Evolutionary conservation across 257 asterid species (phyloP).

Genomic region (Coffea canephora): DNA sequence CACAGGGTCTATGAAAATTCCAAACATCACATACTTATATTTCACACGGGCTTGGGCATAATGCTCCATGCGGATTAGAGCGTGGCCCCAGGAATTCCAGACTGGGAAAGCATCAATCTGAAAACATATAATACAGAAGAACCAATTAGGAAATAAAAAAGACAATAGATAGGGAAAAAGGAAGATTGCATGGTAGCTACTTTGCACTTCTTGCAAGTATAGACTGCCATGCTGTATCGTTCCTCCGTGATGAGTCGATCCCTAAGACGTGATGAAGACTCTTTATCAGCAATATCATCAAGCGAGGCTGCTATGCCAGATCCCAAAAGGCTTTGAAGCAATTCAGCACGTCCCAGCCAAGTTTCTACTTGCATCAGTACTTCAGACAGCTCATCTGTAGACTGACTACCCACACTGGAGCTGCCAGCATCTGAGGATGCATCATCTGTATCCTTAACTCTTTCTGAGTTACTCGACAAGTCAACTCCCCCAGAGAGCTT

Average conservation of each 20-base stretch:
- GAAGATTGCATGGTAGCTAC: conserved; percentile 30
- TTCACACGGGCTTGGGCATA: conserved; percentile 97
- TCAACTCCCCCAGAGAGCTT: conserved; percentile 77
- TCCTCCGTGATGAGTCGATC: conserved; percentile 88
- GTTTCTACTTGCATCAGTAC: conserved; percentile 72
- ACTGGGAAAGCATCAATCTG: conserved; percentile 94
- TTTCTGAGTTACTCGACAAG: conserved; percentile 70
- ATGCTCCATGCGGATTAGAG: conserved; percentile 90
- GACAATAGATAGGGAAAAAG: background rate
- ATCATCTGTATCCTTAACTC: conserved; percentile 78
- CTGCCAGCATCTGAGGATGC: conserved; percentile 93
- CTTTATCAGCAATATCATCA: conserved; percentile 91
- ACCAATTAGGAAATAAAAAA: background rate
- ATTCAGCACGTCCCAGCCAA: conserved; percentile 94
- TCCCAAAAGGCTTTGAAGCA: conserved; percentile 95
- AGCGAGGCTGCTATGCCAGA: conserved; percentile 96
- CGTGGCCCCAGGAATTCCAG: conserved; percentile 98
- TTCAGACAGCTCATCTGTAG: conserved; percentile 82
- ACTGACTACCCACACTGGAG: conserved; percentile 85
- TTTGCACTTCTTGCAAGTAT: conserved; percentile 97
- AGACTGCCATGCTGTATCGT: conserved; percentile 96
- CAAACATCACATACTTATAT: conserved; percentile 60
- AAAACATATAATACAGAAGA: conserved; percentile 14
- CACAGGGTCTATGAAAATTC: background rate
- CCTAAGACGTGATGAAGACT: conserved; percentile 83